Evolutionary conservation across 768 basidiomycete genomes (phyloP).

Genomic region (Boletus rex-veris): DNA sequence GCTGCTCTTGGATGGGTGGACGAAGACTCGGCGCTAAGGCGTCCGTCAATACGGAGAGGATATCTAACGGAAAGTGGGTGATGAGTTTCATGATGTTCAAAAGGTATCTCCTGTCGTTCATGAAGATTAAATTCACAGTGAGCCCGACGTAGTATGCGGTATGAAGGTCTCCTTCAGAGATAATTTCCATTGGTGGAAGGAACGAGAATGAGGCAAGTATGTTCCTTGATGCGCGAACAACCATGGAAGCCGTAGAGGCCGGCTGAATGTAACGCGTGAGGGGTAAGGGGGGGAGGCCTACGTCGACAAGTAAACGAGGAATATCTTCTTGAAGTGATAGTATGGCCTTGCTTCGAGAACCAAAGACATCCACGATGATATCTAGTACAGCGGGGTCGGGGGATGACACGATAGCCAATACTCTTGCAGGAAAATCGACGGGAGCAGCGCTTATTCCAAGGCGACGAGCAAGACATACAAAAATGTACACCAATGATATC

Average conservation of each 20-base stretch:
- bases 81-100: slow-evolving; percentile 32
- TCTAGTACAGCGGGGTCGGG: slow-evolving; percentile 34
- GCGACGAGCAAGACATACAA: slow-evolving; percentile 49
- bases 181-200: slow-evolving; percentile 15
- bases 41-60: slow-evolving; percentile 39
- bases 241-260: slow-evolving; percentile 34
- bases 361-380: slow-evolving; percentile 48
- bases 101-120: slow-evolving; percentile 32
- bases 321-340: slow-evolving; percentile 37
- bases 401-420: slow-evolving; percentile 48
- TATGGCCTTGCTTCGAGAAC: slow-evolving; percentile 33
- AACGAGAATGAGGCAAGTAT: slow-evolving; percentile 34
- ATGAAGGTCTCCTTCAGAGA: slow-evolving; percentile 33
- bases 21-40: slow-evolving; percentile 35
- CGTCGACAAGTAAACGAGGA: slow-evolving; percentile 28
- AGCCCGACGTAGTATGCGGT: slow-evolving; percentile 37
- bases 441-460: slow-evolving; percentile 52
- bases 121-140: slow-evolving; percentile 38
- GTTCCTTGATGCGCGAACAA: slow-evolving; percentile 40
- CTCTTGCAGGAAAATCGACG: slow-evolving; percentile 52
- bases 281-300: slow-evolving; percentile 22
- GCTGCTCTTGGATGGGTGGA: slow-evolving; percentile 17
- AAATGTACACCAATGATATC: slow-evolving; percentile 57
- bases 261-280: slow-evolving; percentile 27
- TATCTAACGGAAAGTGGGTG: slow-evolving; percentile 40